phyloP scores from a whole-genome alignment of 257 asterid species.

The Solanum rostratum region DNA sequence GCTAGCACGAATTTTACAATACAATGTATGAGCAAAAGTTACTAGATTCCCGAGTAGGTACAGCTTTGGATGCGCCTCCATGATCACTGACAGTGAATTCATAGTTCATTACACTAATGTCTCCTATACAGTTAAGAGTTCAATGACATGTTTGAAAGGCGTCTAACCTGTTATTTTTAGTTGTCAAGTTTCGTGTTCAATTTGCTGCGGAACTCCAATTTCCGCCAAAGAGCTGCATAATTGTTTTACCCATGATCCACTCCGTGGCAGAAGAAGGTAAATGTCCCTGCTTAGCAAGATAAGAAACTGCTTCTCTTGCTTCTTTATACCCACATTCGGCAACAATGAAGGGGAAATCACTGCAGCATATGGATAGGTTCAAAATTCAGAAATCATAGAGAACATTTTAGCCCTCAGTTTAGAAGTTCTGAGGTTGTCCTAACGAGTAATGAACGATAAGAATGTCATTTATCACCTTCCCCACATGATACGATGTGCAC shows the following conservation, averaged over 20 bases:
- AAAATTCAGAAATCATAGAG: neutral
- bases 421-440: neutral
- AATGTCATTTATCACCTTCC: slow-evolving; percentile 46
- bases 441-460: neutral
- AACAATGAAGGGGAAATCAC: slow-evolving; percentile 69
- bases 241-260: slow-evolving; percentile 70
- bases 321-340: slow-evolving; percentile 71
- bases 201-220: slow-evolving; percentile 16
- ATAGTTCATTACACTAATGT: neutral
- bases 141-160: neutral
- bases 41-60: neutral
- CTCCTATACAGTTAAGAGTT: neutral
- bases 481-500: slow-evolving; percentile 82
- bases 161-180: neutral
- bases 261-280: slow-evolving; percentile 43
- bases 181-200: neutral
- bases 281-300: slow-evolving; percentile 26
- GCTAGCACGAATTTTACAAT: neutral
- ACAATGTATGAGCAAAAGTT: neutral
- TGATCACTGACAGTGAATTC: neutral
- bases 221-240: slow-evolving; percentile 28
- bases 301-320: slow-evolving; percentile 49
- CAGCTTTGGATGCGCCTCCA: neutral
- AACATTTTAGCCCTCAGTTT: neutral
- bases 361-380: slow-evolving; percentile 11